These are phyloP conservation scores for Besnoitia besnoiti DNA, from an alignment of 169 alveolate genomes.

Conservation along the genomic window DNA sequence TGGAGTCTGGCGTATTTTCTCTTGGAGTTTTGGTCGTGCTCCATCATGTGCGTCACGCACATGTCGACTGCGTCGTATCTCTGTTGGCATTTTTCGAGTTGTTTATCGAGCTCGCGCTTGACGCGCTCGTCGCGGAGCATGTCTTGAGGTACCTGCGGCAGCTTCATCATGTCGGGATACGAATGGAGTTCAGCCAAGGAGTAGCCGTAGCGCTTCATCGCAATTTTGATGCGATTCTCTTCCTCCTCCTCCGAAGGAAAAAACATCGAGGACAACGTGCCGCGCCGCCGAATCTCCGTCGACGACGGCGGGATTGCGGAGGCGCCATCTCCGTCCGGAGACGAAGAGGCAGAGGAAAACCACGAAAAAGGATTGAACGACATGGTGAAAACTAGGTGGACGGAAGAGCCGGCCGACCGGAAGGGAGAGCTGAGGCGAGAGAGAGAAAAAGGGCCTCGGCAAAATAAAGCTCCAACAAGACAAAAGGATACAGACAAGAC, in stretches of 20 bases:
- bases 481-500: not conserved
- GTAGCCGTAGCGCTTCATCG: slow-evolving; percentile 28
- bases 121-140: not conserved
- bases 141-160: not conserved
- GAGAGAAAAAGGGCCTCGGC: not conserved
- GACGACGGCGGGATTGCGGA: not conserved
- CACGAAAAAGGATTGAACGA: not conserved
- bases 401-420: not conserved
- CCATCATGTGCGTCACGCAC: not conserved
- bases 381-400: not conserved
- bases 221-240: not conserved
- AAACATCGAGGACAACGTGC: not conserved
- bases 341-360: not conserved
- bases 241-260: not conserved
- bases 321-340: not conserved
- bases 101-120: not conserved
- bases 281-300: not conserved
- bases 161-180: slow-evolving; percentile 25
- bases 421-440: not conserved
- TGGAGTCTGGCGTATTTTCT: slow-evolving; percentile 1
- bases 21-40: not conserved
- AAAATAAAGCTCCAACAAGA: not conserved
- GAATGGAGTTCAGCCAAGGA: slow-evolving; percentile 26
- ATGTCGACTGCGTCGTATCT: slow-evolving; percentile 18
- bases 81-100: not conserved